Evolutionary conservation across 192 early-diverging fungal genomes (phyloP).

Genomic region (Linnemannia zychae): DNA sequence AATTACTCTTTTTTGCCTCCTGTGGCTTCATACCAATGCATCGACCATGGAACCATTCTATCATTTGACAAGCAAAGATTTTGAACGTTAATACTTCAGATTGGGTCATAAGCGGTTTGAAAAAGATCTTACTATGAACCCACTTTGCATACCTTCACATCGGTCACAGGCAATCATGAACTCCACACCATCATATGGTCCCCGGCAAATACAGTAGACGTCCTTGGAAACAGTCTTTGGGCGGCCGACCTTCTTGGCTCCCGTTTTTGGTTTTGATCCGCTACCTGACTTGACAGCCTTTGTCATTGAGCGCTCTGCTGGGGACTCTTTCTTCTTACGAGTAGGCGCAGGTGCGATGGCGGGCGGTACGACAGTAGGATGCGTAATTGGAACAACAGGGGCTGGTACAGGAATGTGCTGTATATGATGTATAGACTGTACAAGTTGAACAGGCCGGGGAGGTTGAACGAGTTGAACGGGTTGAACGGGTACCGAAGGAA

Average conservation of each 20-base stretch:
- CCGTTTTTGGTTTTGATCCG: constrained; percentile 29
- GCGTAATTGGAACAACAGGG: background rate
- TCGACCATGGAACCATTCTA: constrained; percentile 73
- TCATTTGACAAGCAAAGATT: background rate
- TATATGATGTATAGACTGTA: background rate
- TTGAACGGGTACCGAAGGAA: background rate
- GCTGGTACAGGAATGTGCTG: background rate
- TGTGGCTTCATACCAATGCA: constrained; percentile 64
- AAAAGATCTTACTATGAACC: background rate
- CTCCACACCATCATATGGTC: constrained; percentile 65
- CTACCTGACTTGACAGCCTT: constrained; percentile 1
- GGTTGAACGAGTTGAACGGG: background rate
- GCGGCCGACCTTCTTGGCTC: constrained; percentile 36
- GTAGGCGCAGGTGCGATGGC: background rate
- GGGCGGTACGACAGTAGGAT: background rate
- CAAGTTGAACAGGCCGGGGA: background rate
- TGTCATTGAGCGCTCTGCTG: background rate
- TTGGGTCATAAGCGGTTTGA: background rate
- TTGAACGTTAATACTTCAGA: background rate
- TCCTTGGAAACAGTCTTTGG: constrained; percentile 48
- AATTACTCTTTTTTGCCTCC: constrained; percentile 49
- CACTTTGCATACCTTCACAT: constrained; percentile 60
- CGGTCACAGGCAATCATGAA: constrained; percentile 71
- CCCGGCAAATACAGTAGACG: constrained; percentile 66
- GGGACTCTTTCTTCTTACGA: constrained; percentile 21